These are phyloP conservation scores for Diplodia corticola DNA, from an alignment of 2,329 filamentous ascomycete genomes.

Conservation along the genomic window DNA sequence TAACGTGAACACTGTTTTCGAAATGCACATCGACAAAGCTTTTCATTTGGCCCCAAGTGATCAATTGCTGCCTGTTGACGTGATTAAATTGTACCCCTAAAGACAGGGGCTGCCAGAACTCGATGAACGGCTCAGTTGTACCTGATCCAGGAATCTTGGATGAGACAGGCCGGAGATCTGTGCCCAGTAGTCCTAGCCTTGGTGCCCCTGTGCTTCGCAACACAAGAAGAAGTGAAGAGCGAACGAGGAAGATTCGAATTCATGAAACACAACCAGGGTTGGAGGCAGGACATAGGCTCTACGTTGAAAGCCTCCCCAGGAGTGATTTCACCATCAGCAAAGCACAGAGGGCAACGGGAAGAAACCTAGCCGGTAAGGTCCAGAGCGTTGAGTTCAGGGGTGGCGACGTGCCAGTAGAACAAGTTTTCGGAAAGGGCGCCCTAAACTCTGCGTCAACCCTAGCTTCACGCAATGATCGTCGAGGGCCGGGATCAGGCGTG, in stretches of 20 bases:
- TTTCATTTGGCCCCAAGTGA: background rate
- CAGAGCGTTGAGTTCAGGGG: background rate
- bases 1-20: conserved; percentile 13
- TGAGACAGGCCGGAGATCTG: background rate
- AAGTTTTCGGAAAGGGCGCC: conserved; percentile 1
- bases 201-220: background rate
- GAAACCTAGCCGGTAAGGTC: background rate
- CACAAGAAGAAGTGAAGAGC: background rate
- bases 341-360: background rate
- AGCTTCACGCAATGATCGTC: background rate
- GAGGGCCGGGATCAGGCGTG: background rate
- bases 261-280: conserved; percentile 1
- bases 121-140: conserved; percentile 3
- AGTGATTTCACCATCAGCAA: background rate
- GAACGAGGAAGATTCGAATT: conserved; percentile 6
- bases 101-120: background rate
- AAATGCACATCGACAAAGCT: background rate
- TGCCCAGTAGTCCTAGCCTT: background rate
- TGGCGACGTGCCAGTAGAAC: background rate
- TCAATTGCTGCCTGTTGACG: background rate
- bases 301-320: background rate
- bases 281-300: background rate
- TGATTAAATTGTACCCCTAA: background rate
- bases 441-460: conserved; percentile 8
- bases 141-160: background rate